Base-by-base conservation (phyloP, 768 basidiomycete species). In the Ramaria sp. region DNA sequence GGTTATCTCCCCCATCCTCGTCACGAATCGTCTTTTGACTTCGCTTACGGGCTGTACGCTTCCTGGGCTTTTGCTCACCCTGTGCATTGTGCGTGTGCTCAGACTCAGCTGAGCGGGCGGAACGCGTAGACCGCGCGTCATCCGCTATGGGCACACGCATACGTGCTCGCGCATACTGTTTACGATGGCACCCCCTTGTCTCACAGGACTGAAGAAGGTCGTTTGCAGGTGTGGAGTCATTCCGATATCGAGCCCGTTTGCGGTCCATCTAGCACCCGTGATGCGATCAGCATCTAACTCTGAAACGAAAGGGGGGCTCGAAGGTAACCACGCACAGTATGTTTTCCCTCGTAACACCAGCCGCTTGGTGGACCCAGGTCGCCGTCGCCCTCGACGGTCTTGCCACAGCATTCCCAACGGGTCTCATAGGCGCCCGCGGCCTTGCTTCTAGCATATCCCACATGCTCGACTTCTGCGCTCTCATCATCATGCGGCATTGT, bases 271-370 rank as follows among this genome's bases (percentile, higher is more conserved):
- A 59, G 38, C 50, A 51, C 19, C 2, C 19, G 30, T 15, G 9
- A 49, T 11, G 13, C 1, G 13, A 37, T 49, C 31, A 49, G 46
- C 46, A 49, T 2, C 17, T 49, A 15, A 10, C 2, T 13, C 10
- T 38, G 11, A 10, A 12, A 42, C 1, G 19, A 37, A 59, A 33
- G 13, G 27, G 27, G 27, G 27, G 5, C 27, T 2, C 17, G n/a
- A 39, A 37, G 13, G 50, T 7, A 51, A 19, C 10, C 15, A 76
- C 81, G 59, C 51, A 83, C 83, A 7, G 88, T 89, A 66, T 91
- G 88, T 67, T 76, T 79, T 3, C 88, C 88, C 66, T 90, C 87
- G 63, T 88, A 90, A 63, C 88, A 91, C 86, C 86, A 91, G 1
- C 88, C 88, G 65, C 88, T 86, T 1, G 88, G 88, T 1, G 88